Percentiles rank a stretch among this genome's conserved stretches.
Conservation (phyloP, 2,329 filamentous ascomycete species). For the Colletotrichum echinochloae region DNA sequence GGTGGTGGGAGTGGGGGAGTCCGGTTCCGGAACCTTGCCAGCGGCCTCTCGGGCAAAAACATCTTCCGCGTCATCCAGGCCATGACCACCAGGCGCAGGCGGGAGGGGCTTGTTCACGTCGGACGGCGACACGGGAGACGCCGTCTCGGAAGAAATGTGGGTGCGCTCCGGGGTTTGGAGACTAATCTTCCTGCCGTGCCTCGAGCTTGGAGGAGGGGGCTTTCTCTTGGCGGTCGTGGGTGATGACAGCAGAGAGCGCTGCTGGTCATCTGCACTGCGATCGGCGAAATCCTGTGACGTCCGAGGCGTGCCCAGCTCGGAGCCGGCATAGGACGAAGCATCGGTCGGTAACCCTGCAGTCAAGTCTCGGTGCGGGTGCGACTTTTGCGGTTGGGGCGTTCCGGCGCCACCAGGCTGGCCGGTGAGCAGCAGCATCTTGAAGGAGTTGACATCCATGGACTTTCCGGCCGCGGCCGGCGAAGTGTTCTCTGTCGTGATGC, state of each 20-base stretch:
- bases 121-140: slow-evolving; percentile 52
- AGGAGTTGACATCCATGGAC: slow-evolving; percentile 80
- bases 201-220: slow-evolving; percentile 78
- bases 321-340: neutral
- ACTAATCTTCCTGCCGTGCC: slow-evolving; percentile 81
- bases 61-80: slow-evolving; percentile 62
- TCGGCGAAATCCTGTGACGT: slow-evolving; percentile 70
- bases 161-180: slow-evolving; percentile 48
- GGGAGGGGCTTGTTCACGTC: slow-evolving; percentile 74
- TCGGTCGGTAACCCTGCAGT: slow-evolving; percentile 55
- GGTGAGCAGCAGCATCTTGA: slow-evolving; percentile 80
- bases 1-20: slow-evolving; percentile 43
- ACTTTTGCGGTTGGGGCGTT: slow-evolving; percentile 42
- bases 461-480: slow-evolving; percentile 47
- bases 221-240: slow-evolving; percentile 68
- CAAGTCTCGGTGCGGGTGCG: slow-evolving; percentile 58
- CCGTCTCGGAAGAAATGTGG: slow-evolving; percentile 43
- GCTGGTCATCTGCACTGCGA: slow-evolving; percentile 62
- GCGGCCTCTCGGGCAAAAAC: slow-evolving; percentile 66
- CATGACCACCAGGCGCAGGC: slow-evolving; percentile 60
- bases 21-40: slow-evolving; percentile 61
- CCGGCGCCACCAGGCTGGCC: slow-evolving; percentile 63
- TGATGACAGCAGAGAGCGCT: slow-evolving; percentile 53
- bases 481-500: slow-evolving; percentile 49
- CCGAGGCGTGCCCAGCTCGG: slow-evolving; percentile 61